A percentile compares a stretch with the other conserved stretches of the same genome.
Evolutionary conservation across 305 asterid genomes (phyloP).

Genomic region (Salvia sclarea): DNA sequence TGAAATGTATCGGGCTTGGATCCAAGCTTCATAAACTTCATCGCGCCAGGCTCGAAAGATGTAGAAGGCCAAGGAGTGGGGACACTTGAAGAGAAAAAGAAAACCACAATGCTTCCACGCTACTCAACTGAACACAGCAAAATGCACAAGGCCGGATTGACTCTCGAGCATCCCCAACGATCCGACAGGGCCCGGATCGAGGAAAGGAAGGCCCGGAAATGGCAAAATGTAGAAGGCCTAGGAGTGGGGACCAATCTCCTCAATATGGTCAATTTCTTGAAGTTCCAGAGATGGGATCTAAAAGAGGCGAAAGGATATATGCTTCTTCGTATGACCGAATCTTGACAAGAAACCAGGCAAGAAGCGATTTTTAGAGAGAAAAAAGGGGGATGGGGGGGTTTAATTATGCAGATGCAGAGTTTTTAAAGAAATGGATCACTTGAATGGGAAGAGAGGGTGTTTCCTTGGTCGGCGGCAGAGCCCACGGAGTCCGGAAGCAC

Average conservation of each 20-base stretch:
- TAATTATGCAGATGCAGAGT: conserved; percentile 28
- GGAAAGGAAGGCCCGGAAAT: conserved; percentile 43
- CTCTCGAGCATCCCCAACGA: conserved; percentile 47
- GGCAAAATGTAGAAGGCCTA: conserved; percentile 39
- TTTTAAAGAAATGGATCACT: conserved; percentile 52
- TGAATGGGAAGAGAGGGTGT: conserved; percentile 73
- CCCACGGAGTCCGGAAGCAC: conserved; percentile 78
- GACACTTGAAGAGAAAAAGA: too few relatives aligned
- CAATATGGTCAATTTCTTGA: conserved; percentile 47
- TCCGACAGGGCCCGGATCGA: conserved; percentile 50
- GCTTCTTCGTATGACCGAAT: conserved; percentile 71
- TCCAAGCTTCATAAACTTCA: conserved; percentile 99
- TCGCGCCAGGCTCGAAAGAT: conserved; percentile 49
- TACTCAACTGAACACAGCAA: conserved; percentile 44
- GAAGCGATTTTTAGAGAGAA: conserved; percentile 27
- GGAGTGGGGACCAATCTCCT: conserved; percentile 74
- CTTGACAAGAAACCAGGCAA: conserved; percentile 56
- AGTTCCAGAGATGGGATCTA: conserved; percentile 58
- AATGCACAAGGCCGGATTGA: conserved; percentile 35
- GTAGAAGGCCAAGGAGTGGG: too few relatives aligned
- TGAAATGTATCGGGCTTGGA: conserved; percentile 91
- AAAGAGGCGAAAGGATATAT: conserved; percentile 40
- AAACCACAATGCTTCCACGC: conserved; percentile 27
- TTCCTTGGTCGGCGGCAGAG: conserved; percentile 92
- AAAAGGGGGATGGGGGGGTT: conserved; percentile 34